Evolutionary conservation across 768 basidiomycete species (phyloP), one percentile per base, ranked within the genome.

Genomic region (Hypsizygus marmoreus): DNA sequence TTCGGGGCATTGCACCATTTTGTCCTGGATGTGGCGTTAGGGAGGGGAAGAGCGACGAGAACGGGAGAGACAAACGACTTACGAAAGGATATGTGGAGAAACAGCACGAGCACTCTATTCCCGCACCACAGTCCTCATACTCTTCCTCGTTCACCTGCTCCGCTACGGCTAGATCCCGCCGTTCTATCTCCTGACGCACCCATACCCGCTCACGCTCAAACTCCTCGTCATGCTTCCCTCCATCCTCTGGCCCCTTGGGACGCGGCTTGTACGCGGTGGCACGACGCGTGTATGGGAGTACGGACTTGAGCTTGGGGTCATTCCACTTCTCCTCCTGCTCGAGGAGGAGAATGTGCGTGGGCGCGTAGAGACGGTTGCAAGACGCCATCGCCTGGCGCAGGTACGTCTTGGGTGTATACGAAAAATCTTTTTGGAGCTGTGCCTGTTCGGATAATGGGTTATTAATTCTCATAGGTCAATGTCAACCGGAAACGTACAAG

Each of bases 21-120:
- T 82, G 31, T 80, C 79, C 91, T n/a, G n/a, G n/a, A n/a, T 95
- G 20, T 24, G n/a, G 29, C 6, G 23, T 25, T 16, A 33, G 23
- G 13, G 31, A 31, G 22, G 33, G 42, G n/a, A 40, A 26, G 23
- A 28, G 44, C 23, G 32, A 32, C 4, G n/a, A 9, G 7, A 22
- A 29, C 32, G 40, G n/a, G n/a, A n/a, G n/a, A n/a, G n/a, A n/a
- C n/a, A n/a, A n/a, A n/a, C n/a, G 28, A 70, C 88, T 46, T 62
- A 91, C 89, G 65, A 88, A 86, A 4, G 82, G 63, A 50, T 84
- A 89, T 8, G 68, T 73, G 4, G 78, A 68, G 59, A 93, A 95
- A 65, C 93, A 97, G 57, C 92, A 95, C 10, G 86, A 88, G 56
- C 93, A 95, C 56, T 94, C 91, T 25, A 94, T 81, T 2, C 84